Evolutionary conservation across 805 yeast species (phyloP), one percentile per base, ranked within the genome.

Genomic region (Yamadazyma philogaea): DNA sequence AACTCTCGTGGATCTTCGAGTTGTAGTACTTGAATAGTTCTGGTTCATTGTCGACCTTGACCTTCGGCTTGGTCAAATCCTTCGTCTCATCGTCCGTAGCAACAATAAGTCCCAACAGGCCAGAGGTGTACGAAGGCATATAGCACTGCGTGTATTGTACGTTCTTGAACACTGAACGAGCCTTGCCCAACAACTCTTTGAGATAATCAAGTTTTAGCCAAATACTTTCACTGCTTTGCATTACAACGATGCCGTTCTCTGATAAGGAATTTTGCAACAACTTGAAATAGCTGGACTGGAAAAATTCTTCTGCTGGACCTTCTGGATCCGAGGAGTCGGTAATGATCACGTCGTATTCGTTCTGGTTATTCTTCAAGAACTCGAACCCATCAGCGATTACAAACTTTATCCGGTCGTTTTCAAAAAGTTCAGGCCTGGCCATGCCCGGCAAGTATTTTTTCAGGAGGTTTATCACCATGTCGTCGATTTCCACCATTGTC

Each of bases 281-380:
- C 54, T 79, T 70, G 64, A 88, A 89, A 66, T 89, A 89, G 43
- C 75, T 78, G 46, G 75, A 73, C 60, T 87, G 87, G 68, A 89
- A 89, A 53, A 89, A 85, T 15, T 85, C 85, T 54, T 82, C 95
- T 1, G 97, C 97, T 5, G 97, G 97, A 2, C 93, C 96, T 54
- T 89, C 96, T 1, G 96, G 96, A 62, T 89, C 97, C 1, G 95
- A 84, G 2, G 96, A 86, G 61, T 89, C 97, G 14, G 96, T 86
- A 47, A 89, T 87, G 45, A 89, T 86, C 24, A 90, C 82, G 61
- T 89, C 96, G 57, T 73, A 89, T 51, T 77, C 77, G 17, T 60
- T 54, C 10, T 68, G 18, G 15, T 52, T 47, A 27, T 52, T 44
- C 46, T 79, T 72, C 51, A 89, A 71, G 59, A 65, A 89, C 62